Percentiles rank a stretch among this genome's conserved stretches.
Conservation (phyloP, 257 asterid genomes). For the Catharanthus roseus region DNA sequence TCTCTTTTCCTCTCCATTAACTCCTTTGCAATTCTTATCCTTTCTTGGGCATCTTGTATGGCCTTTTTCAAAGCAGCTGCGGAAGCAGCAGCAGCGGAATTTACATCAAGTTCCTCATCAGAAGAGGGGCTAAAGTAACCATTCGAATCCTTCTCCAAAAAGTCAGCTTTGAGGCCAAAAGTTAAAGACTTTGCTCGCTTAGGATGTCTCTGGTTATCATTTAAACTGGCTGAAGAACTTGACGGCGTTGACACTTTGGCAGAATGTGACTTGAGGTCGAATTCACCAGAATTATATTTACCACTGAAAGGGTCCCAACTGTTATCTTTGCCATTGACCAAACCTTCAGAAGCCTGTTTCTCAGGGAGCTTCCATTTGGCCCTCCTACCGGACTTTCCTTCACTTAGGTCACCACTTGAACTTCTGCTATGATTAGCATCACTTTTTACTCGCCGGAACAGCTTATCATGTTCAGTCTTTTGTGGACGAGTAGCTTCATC, state of each 20-base stretch:
- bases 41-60: constrained; percentile 85
- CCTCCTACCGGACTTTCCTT: constrained; percentile 23
- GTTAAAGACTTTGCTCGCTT: constrained; percentile 25
- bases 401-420: constrained; percentile 49
- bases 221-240: constrained; percentile 23
- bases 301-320: constrained; percentile 11
- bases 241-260: constrained; percentile 31
- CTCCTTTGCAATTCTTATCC: constrained; percentile 77
- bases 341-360: constrained; percentile 21
- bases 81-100: constrained; percentile 74
- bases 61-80: constrained; percentile 82
- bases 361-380: constrained; percentile 20
- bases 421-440: constrained; percentile 53
- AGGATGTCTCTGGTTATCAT: constrained; percentile 31
- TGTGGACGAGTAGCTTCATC: constrained; percentile 40
- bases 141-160: constrained; percentile 29
- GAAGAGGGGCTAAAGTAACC: constrained; percentile 37
- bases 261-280: constrained; percentile 34
- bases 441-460: constrained; percentile 34
- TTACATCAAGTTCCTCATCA: constrained; percentile 74
- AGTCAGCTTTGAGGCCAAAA: constrained; percentile 37
- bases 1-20: constrained; percentile 66
- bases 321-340: constrained; percentile 37
- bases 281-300: neutral
- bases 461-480: constrained; percentile 34